Evolutionary conservation across 2,329 filamentous ascomycete species (phyloP), one percentile per base, ranked within the genome.

Genomic region (Xylariaceae sp.): DNA sequence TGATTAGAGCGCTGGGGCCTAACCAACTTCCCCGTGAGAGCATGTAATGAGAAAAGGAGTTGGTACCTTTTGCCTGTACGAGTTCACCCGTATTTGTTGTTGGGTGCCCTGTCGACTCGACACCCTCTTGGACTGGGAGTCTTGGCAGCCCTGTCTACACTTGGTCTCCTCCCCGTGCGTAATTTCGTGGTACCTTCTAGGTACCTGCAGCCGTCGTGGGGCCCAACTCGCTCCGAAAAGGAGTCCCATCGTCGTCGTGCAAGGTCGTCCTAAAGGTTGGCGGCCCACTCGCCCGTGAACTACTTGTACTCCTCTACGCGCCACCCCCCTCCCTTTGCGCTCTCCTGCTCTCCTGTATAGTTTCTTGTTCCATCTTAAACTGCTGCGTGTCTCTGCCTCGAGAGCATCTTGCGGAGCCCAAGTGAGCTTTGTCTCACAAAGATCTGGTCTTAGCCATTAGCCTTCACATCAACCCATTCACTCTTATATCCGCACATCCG

Each of bases 391-490:
- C 58, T 63, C 60, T 63, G 51, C 56, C 55, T 56, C 53, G 50
- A 62, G 50, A 51, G 58, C 54, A 56, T 42, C 48, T 55, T 50
- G 55, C 48, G 49, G 52, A 54, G 53, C 58, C 54, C 48, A 50
- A 62, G 60, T 63, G 61, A 61, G 58, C 44, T 56, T 46, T 64
- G 62, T 64, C 60, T 64, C 60, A 64, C 59, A 45, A 44, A 47
- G 54, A 48, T 55, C 55, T 55, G 54, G 51, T 49, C 47, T 55
- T 55, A 48, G 49, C 53, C 47, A 38, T 57, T 53, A 46, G 47
- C 42, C 47, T 39, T 44, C 48, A 52, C 36, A 23, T 49, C 45
- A 36, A 39, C 47, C 45, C 42, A 38, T 50, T 54, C 53, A 53
- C 59, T 62, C 61, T 61, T 64, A 64, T 60, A 59, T 49, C 54